Evolutionary conservation across 1,139 yeast species (phyloP).

Genomic region (Saccharomyces hybrid): DNA sequence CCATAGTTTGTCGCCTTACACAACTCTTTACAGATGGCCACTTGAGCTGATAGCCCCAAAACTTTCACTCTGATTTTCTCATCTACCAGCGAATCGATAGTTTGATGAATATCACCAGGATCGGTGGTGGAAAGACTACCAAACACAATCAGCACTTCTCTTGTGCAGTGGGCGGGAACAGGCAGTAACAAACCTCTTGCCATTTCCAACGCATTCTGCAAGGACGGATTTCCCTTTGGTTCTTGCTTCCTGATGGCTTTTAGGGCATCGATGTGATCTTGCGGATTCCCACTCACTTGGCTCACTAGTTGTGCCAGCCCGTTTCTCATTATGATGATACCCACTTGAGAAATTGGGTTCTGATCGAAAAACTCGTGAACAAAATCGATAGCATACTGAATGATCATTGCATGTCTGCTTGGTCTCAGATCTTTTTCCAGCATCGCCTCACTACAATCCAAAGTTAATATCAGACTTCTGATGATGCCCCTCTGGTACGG

Average conservation of each 20-base stretch:
- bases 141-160: slow-evolving; percentile 76
- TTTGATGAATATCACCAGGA: slow-evolving; percentile 90
- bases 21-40: slow-evolving; percentile 85
- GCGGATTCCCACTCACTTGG: slow-evolving; percentile 90
- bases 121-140: slow-evolving; percentile 90
- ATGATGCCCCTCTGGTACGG: slow-evolving; percentile 96
- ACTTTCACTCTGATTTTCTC: slow-evolving; percentile 78
- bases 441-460: slow-evolving; percentile 88
- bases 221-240: slow-evolving; percentile 89
- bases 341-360: slow-evolving; percentile 91
- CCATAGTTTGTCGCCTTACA: slow-evolving; percentile 72
- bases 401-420: slow-evolving; percentile 64
- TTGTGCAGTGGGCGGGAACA: slow-evolving; percentile 73
- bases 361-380: slow-evolving; percentile 89
- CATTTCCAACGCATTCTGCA: slow-evolving; percentile 91
- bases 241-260: slow-evolving; percentile 65
- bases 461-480: slow-evolving; percentile 69
- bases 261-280: slow-evolving; percentile 76
- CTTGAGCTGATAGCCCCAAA: slow-evolving; percentile 90
- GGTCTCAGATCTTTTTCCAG: slow-evolving; percentile 87
- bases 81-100: slow-evolving; percentile 60
- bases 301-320: slow-evolving; percentile 80
- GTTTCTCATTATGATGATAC: slow-evolving; percentile 80
- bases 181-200: slow-evolving; percentile 73
- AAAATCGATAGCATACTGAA: slow-evolving; percentile 69